Base-by-base conservation (phyloP, 1,284 basidiomycete species). In the Trichosporon sp. region DNA sequence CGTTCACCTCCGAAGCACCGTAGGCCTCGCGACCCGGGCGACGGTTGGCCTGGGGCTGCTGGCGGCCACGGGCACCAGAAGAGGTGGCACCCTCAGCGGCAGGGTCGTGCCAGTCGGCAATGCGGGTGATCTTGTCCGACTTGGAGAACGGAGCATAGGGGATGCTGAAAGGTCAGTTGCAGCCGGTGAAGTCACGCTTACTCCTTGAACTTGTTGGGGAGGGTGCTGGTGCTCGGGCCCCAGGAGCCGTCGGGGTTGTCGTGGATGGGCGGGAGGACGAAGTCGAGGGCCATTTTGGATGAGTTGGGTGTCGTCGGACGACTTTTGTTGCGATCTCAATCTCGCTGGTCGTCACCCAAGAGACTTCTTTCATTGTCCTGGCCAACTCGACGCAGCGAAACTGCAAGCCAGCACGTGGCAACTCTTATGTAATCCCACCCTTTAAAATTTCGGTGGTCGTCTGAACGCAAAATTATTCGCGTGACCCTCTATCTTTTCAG, bases 101-200 rank as follows among this genome's bases (percentile, higher is more conserved):
- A 31, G 74, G 67, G 29, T 76, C 78, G 79, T 92, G 95, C 95
- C 95, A 99, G 84, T 99, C 95, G 64, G 95, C 95, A 77, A 99
- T 92, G 66, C 95, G 90, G 63, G 92, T 93, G 66, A 99, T 88
- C 81, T 97, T 98, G 85, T 99, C 95, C 62, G 91, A 89, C 87
- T 98, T 98, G 81, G 93, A 93, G 84, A 92, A 98, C 4, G 94
- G 95, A 1, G 95, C 92, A 77, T 97, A 98, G 37, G 94, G 94
- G 69, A 97, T 95, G 75, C 82, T 83, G 65, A 21, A 54, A 25
- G 40, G 29, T 31, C n/a, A n/a, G n/a, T n/a, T n/a, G n/a, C n/a
- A 54, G 49, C 49, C 31, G 16, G 6, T n/a, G 13, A 21, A 7
- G 14, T 33, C 1, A n/a, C 52, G 71, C 79, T 70, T 44, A 81